Percentiles rank a stretch among this genome's conserved stretches.
Conservation (phyloP, 306 rosid species). For the Inga leiocalycina region DNA sequence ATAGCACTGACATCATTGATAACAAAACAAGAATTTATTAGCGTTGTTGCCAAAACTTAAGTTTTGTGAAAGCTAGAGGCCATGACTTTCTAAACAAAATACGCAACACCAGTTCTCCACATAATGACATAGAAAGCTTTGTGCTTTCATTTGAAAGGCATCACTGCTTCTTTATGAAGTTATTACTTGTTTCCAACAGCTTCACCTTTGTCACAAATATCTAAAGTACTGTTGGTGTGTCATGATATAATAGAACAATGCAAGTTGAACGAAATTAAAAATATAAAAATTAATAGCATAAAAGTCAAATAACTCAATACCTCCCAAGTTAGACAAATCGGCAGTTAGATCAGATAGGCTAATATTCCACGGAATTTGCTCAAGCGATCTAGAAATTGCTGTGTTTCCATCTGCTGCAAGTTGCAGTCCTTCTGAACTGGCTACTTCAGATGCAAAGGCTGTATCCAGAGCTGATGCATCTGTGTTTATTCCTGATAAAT, state of each 20-base stretch:
- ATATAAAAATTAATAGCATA: neutral
- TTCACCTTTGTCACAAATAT: conserved; percentile 15
- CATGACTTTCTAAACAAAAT: neutral
- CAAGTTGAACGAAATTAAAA: neutral
- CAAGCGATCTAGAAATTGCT: conserved; percentile 82
- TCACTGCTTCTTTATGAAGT: neutral
- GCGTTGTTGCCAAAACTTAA: neutral
- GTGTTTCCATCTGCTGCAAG: conserved; percentile 77
- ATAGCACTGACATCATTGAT: conserved; percentile 2
- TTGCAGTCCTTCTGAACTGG: conserved; percentile 78
- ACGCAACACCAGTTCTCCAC: neutral
- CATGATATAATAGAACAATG: neutral
- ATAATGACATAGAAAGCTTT: conserved; percentile 1
- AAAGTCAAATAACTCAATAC: conserved; percentile 45
- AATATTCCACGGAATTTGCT: conserved; percentile 92
- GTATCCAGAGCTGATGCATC: conserved; percentile 78
- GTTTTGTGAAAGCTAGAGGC: conserved; percentile 3
- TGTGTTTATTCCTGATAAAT: conserved; percentile 84
- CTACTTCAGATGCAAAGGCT: conserved; percentile 88
- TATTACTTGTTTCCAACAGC: conserved; percentile 7
- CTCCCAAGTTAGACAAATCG: conserved; percentile 90
- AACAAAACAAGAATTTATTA: neutral
- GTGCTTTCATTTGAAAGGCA: conserved; percentile 9
- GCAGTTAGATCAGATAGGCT: conserved; percentile 89
- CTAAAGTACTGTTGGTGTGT: neutral